Evolutionary conservation across 768 basidiomycete genomes (phyloP), one percentile per base, ranked within the genome.

Genomic region (Trametes sanguinea): DNA sequence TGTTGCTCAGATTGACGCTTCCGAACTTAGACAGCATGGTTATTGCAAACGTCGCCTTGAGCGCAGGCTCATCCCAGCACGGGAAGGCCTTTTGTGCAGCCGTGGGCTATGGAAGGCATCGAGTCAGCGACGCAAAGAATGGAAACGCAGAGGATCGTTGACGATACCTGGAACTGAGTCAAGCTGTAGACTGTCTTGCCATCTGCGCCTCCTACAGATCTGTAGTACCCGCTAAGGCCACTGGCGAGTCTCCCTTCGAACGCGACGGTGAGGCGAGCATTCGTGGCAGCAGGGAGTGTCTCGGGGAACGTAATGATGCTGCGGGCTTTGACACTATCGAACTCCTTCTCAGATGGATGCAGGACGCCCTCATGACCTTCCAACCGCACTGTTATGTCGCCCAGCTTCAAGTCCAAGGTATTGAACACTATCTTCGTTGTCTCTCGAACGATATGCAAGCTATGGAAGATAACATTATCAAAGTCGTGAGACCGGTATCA

Each of bases 61-160:
- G 80, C 40, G 85, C 80, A 14, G 95, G 96, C 71, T 97, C 95
- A 71, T 97, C 95, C 92, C 92, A 96, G 77, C 89, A 92, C 30
- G 92, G 92, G 73, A 93, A 91, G 6, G 89, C 85, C 44, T 85
- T 82, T 52, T 95, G 80, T 8, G 95, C 95, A 61, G 87, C 87
- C 43, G 92, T 96, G 42, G 95, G 87, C 88, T 96, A 22, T 22
- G 35, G 2, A 29, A 27, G 1, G 4, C 2, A 27, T 46, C 9
- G 10, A 17, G 4, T 14, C 17, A 35, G 8, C 8, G 22, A 22
- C 22, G 22, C 22, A 22, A 22, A 22, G 22, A 22, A 17, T 33
- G 43, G 22, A 22, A n/a, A 14, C 9, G 59, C 52, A 30, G 54
- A 14, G 32, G 47, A 47, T 52, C 52, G 63, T 58, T 57, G 48